Base-by-base conservation (phyloP, 2,329 filamentous ascomycete genomes). In the Aspergillus fischeri region DNA sequence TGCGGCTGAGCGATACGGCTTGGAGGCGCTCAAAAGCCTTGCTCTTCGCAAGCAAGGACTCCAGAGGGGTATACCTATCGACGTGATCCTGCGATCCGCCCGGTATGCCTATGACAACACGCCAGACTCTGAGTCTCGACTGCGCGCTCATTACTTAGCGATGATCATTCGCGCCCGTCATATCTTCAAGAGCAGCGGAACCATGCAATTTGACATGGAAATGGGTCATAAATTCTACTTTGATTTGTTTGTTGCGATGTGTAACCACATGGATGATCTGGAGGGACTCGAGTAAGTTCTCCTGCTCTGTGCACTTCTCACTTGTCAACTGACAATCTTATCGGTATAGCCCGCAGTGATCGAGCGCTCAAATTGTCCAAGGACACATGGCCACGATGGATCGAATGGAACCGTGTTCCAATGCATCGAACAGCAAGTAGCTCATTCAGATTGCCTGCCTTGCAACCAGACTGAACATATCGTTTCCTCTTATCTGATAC, bases 181-280 rank as follows among this genome's bases (percentile, higher is more conserved):
- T 82, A 96, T 91, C 71, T 97, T 97, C 78, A 97, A 96, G 88
- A 87, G 90, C 79, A 96, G 92, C 81, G 92, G 92, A 78, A 97
- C 92, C 77, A 96, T 97, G 92, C 92, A 97, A 84, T 88, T 90
- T 81, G 92, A 97, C 82, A 97, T 97, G 92, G 91, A 96, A 82
- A 86, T 86, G 77, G 92, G 92, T 75, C 92, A 86, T 79, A 92
- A 92, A 83, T 83, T 97, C 80, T 97, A 94, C 84, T 97, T 97
- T 80, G 92, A 97, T 83, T 82, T 97, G 77, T 97, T 97, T 77
- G 92, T 97, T 74, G 92, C 92, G 70, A 90, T 97, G 88, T 96
- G 91, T 83, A 97, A 96, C 80, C 92, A 96, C 81, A 89, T 97
- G 72, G 92, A 97, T 84, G 92, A 97, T 78, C 86, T 97, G 78